A percentile compares a stretch with the other conserved stretches of the same genome.
Conservation (phyloP, 2,329 filamentous ascomycete species). For the Clonostachys solani region DNA sequence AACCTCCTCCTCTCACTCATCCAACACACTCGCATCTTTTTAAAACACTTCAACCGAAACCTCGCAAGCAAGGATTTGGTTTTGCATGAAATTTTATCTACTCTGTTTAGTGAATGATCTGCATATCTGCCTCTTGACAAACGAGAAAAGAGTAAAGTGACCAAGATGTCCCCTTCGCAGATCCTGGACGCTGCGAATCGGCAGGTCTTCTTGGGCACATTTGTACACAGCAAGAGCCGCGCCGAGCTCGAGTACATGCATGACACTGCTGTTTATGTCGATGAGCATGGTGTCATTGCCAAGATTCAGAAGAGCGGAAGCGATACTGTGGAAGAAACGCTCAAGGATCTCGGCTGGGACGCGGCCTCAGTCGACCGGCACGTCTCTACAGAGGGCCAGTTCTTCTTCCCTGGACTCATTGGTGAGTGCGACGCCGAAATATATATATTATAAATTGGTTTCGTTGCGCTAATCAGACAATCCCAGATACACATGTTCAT, state of each 20-base stretch:
- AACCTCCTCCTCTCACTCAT: no score
- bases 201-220: conserved; percentile 48
- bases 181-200: conserved; percentile 17
- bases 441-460: not conserved
- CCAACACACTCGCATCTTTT: no score
- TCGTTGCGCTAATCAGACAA: not conserved
- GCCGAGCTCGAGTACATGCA: conserved; percentile 47
- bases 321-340: conserved; percentile 21
- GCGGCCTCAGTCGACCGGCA: conserved; percentile 28
- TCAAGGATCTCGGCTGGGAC: conserved; percentile 40
- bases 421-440: conserved; percentile 37
- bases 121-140: not conserved
- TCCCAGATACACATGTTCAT: conserved; percentile 89
- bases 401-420: conserved; percentile 83
- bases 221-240: conserved; percentile 46
- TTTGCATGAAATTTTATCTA: no score
- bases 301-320: conserved; percentile 32
- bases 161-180: conserved; percentile 3
- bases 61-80: no score
- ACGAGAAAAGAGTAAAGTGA: not conserved
- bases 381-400: conserved; percentile 45
- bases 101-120: no score
- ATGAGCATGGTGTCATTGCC: conserved; percentile 42
- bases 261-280: conserved; percentile 45
- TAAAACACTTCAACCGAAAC: no score